Percentiles rank a stretch among this genome's conserved stretches.
Evolutionary conservation across 176 grass and related monocot species (phyloP).

Genomic region (Phyllostachys edulis): DNA sequence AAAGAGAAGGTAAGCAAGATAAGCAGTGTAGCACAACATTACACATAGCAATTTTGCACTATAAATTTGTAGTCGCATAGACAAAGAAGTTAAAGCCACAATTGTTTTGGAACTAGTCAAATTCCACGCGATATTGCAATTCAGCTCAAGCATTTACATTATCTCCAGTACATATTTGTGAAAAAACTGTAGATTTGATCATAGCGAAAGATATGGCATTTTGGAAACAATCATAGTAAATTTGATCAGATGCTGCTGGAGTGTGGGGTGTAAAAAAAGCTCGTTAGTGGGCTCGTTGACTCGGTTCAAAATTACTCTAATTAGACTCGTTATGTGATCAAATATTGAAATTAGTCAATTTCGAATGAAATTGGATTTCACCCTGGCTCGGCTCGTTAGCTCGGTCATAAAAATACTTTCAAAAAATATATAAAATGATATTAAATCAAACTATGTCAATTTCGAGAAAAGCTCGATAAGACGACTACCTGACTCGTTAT

Average conservation of each 20-base stretch:
- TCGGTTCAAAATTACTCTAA: no score
- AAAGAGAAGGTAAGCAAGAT: conserved; percentile 21
- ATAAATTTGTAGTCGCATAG: background rate
- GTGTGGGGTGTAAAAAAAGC: no score
- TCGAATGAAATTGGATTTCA: no score
- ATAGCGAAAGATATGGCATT: background rate
- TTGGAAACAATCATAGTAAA: background rate
- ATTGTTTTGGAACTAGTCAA: background rate
- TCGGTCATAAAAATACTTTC: no score
- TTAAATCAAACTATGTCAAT: no score
- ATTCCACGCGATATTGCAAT: background rate
- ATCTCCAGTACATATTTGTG: background rate
- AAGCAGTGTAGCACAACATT: background rate
- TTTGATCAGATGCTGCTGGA: background rate
- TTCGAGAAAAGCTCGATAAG: no score
- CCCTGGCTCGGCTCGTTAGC: no score
- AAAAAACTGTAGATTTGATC: background rate
- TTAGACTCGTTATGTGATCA: no score
- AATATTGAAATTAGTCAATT: no score
- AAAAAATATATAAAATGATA: no score
- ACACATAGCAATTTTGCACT: background rate
- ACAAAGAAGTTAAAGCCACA: background rate
- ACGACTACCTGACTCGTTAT: no score
- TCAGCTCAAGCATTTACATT: background rate
- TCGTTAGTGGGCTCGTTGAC: no score